Evolutionary conservation across 495 filamentous ascomycete species (phyloP), one percentile per base, ranked within the genome.

Genomic region (Trichocladium antarcticum): DNA sequence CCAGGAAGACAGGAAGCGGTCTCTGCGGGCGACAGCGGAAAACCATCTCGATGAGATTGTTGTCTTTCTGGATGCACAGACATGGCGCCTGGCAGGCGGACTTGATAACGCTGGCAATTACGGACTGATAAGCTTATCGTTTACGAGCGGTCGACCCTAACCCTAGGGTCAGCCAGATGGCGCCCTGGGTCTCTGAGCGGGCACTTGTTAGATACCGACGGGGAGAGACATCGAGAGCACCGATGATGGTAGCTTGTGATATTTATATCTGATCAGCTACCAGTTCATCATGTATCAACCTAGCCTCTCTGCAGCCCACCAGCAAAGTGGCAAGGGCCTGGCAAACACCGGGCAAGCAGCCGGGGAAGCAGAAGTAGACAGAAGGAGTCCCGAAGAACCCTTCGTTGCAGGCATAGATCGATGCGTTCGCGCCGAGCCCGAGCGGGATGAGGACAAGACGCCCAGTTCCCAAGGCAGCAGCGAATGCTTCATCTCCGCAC

Each of bases 401-500:
- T 32, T 35, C 37, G 22, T 42, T 40, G 40, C 46, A 55, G 46
- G 38, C 31, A 31, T 37, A 29, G 55, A 53, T 42, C 56, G 54
- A 58, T 47, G 54, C 57, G 37, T 51, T 42, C 43, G 43, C 40
- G 42, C 54, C 45, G 27, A 42, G 29, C 59, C 54, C 45, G 40
- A 39, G 42, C 47, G 49, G 50, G 46, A 56, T 58, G 24, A 47
- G 49, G 56, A 65, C 69, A 74, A 72, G 67, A 74, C 70, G 70
- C 54, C 63, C 49, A 40, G 37, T 44, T 52, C 64, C 55, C 61
- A 60, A 56, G 61, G 66, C 53, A 49, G 45, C 53, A 53, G 54
- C 38, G 57, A 57, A 60, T 1, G 69, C 66, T 85, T 65, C 53
- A 73, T 95, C 74, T 95, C 73, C 85, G 89, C 88, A 92, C 81